Percentiles rank a stretch among this genome's conserved stretches.
phyloP scores from a whole-genome alignment of 805 yeast species.

The Cyberlindnera maclurae region DNA sequence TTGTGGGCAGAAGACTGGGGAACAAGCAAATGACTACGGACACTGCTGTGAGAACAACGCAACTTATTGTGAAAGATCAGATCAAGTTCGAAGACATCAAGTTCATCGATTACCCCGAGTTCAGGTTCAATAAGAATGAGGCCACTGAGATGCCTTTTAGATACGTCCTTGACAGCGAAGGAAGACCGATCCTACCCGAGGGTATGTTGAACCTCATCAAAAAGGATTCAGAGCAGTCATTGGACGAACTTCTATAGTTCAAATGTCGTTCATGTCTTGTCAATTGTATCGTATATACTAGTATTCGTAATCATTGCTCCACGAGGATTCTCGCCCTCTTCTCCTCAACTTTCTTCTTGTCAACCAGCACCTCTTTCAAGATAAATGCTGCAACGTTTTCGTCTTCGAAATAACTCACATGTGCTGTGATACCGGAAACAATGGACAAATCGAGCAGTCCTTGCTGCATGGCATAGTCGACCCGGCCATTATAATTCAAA shows the following conservation, averaged over 20 bases:
- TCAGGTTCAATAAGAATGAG: slow-evolving; percentile 79
- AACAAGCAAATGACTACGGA: slow-evolving; percentile 94
- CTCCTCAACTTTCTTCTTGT: slow-evolving; percentile 19
- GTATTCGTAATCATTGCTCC: not conserved
- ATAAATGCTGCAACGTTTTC: slow-evolving; percentile 77
- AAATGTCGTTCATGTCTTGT: not conserved
- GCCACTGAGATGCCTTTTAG: slow-evolving; percentile 98
- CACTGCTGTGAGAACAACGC: slow-evolving; percentile 92
- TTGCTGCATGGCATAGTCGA: slow-evolving; percentile 76
- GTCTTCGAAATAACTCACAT: slow-evolving; percentile 83
- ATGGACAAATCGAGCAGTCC: slow-evolving; percentile 75
- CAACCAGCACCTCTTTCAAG: slow-evolving; percentile 44
- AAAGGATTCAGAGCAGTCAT: slow-evolving; percentile 75
- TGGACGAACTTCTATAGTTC: slow-evolving; percentile 49
- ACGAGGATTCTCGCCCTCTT: slow-evolving; percentile 22
- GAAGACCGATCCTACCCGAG: slow-evolving; percentile 78
- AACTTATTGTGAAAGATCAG: slow-evolving; percentile 58
- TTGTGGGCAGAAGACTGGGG: slow-evolving; percentile 83
- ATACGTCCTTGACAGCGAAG: slow-evolving; percentile 58
- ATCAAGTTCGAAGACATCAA: slow-evolving; percentile 61
- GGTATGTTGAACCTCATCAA: slow-evolving; percentile 88
- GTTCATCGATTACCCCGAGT: slow-evolving; percentile 91
- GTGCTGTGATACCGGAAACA: slow-evolving; percentile 80
- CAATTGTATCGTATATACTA: not conserved
- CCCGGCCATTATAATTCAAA: slow-evolving; percentile 66